Evolutionary conservation across 345 rosid genomes (phyloP).

Genomic region (Microthlaspi erraticum): DNA sequence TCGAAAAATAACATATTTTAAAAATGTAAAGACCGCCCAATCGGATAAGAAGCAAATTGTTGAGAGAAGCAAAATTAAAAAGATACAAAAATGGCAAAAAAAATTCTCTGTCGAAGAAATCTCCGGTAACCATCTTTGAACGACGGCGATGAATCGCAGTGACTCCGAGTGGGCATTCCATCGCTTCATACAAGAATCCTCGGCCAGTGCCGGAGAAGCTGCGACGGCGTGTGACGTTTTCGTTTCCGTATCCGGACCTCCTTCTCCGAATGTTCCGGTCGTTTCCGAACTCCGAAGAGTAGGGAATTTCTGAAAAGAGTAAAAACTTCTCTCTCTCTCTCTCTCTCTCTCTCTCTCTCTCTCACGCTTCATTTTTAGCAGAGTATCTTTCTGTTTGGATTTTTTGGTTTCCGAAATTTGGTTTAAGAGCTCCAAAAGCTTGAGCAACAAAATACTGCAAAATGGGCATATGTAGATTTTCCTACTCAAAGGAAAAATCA

Average conservation of each 20-base stretch:
- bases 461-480: neutral
- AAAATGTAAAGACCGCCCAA: slow-evolving; percentile 30
- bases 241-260: slow-evolving; percentile 11
- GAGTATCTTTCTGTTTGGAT: no score
- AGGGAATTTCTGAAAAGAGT: slow-evolving; percentile 66
- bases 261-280: slow-evolving; percentile 42
- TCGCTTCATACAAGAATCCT: slow-evolving; percentile 62
- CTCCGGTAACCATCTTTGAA: slow-evolving; percentile 60
- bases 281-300: slow-evolving; percentile 57
- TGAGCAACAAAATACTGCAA: no score
- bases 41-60: slow-evolving; percentile 38
- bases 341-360: neutral
- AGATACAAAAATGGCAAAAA: slow-evolving; percentile 53
- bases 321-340: no score
- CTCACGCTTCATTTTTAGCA: neutral
- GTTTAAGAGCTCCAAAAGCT: no score
- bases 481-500: neutral
- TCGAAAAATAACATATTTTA: slow-evolving; percentile 3
- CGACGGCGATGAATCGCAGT: slow-evolving; percentile 60
- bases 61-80: slow-evolving; percentile 20
- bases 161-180: slow-evolving; percentile 85
- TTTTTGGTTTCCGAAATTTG: no score
- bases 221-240: slow-evolving; percentile 49
- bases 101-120: slow-evolving; percentile 65
- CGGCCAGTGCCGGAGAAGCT: slow-evolving; percentile 22